Conservation (phyloP, 495 filamentous ascomycete genomes). For the Hyaloscypha finlandica region DNA sequence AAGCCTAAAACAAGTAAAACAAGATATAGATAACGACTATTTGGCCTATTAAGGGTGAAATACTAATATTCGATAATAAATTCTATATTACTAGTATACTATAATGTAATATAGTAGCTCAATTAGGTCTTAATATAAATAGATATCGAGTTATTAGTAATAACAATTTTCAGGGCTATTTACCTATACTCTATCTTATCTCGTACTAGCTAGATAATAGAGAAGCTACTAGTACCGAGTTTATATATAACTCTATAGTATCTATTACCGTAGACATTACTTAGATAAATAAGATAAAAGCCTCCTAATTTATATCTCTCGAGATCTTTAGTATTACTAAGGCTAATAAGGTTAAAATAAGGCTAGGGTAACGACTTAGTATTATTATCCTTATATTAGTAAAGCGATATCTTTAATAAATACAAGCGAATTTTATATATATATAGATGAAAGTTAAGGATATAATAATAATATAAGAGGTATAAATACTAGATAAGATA, state of each 20-base stretch:
- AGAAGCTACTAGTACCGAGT: constrained; percentile 47
- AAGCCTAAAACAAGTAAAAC: constrained; percentile 29
- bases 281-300: constrained; percentile 48
- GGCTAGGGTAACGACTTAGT: not conserved
- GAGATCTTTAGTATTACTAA: constrained; percentile 14
- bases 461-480: not conserved
- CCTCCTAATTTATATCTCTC: constrained; percentile 38
- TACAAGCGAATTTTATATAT: too few relatives aligned
- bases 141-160: constrained; percentile 18
- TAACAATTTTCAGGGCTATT: constrained; percentile 21
- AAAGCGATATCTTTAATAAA: constrained; percentile 7
- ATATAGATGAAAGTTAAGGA: constrained; percentile 7
- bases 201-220: constrained; percentile 46
- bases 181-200: constrained; percentile 31
- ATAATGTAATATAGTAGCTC: constrained; percentile 10
- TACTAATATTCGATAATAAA: constrained; percentile 18
- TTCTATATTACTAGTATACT: constrained; percentile 1
- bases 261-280: constrained; percentile 43
- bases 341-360: not conserved
- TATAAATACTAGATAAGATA: constrained; percentile 5
- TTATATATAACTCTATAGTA: constrained; percentile 48
- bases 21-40: constrained; percentile 30
- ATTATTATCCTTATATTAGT: constrained; percentile 8
- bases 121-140: constrained; percentile 20
- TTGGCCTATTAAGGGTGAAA: constrained; percentile 30